Conservation (phyloP, 306 rosid genomes). For the Erythrophleum fordii region DNA sequence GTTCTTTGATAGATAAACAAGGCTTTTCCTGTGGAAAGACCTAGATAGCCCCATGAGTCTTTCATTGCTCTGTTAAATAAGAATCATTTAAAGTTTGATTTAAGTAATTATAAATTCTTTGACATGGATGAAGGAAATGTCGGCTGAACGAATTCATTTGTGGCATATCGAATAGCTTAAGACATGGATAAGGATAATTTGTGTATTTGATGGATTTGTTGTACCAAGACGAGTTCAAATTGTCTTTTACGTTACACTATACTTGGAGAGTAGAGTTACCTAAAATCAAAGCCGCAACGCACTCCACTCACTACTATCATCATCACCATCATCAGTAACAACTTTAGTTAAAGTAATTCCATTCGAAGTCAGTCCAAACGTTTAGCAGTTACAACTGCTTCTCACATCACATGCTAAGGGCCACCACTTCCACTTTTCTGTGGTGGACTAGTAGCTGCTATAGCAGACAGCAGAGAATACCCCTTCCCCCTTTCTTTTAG, state of each 20-base stretch:
- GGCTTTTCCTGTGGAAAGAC: constrained; percentile 3
- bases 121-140: constrained; percentile 36
- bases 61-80: not conserved
- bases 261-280: constrained; percentile 25
- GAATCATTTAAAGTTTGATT: constrained; percentile 19
- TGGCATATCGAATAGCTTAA: not conserved
- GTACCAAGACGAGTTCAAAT: constrained; percentile 37
- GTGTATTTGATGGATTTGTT: constrained; percentile 43
- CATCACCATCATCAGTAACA: constrained; percentile 6
- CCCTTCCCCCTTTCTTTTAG: not conserved
- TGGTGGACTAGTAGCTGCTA: not conserved
- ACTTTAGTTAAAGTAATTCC: constrained; percentile 47
- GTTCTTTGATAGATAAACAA: constrained; percentile 35
- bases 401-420: constrained; percentile 8
- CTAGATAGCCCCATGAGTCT: constrained; percentile 6
- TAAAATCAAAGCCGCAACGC: constrained; percentile 45
- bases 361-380: not conserved
- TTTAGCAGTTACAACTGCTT: constrained; percentile 13
- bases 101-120: constrained; percentile 35
- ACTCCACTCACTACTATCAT: constrained; percentile 22
- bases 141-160: constrained; percentile 24
- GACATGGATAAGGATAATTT: constrained; percentile 27
- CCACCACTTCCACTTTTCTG: not conserved
- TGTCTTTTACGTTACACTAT: constrained; percentile 7
- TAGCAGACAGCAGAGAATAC: not conserved